Conservation (phyloP, 2,329 filamentous ascomycete genomes). For the Septoria linicola region DNA sequence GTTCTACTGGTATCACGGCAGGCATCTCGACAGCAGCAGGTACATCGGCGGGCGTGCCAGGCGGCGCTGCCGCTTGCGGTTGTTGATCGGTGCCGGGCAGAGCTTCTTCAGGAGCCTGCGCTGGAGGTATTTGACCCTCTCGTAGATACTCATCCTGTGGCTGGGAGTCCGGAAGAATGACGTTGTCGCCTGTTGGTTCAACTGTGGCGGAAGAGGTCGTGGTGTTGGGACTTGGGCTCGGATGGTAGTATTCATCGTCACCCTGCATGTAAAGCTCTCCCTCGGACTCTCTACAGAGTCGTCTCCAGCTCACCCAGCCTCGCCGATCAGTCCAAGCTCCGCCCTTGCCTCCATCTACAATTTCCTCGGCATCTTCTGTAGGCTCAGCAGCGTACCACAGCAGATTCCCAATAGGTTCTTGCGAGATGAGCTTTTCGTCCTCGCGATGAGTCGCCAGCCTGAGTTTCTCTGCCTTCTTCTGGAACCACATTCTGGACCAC, state of each 20-base stretch:
- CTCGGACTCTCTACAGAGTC: slow-evolving; percentile 28
- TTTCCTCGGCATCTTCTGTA: slow-evolving; percentile 26
- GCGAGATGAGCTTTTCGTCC: slow-evolving; percentile 22
- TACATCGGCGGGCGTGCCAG: neutral
- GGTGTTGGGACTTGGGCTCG: neutral
- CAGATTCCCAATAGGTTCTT: slow-evolving; percentile 27
- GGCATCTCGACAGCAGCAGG: neutral
- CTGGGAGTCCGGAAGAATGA: neutral
- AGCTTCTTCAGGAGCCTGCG: neutral
- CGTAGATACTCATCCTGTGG: neutral
- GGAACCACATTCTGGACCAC: slow-evolving; percentile 38
- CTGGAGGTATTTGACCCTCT: neutral
- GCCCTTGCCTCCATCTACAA: slow-evolving; percentile 19
- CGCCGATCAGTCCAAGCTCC: slow-evolving; percentile 35
- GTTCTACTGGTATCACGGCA: neutral
- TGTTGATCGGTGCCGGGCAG: neutral
- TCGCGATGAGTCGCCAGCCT: slow-evolving; percentile 23
- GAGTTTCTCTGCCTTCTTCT: slow-evolving; percentile 28
- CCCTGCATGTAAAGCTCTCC: slow-evolving; percentile 21
- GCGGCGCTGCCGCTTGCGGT: neutral
- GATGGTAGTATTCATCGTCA: slow-evolving; percentile 24
- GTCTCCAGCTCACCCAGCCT: slow-evolving; percentile 33
- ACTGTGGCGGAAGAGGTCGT: neutral
- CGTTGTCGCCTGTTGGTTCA: neutral
- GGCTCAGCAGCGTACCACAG: slow-evolving; percentile 31